Conservation (phyloP, 1,284 basidiomycete species). For the Ganoderma lingzhi region DNA sequence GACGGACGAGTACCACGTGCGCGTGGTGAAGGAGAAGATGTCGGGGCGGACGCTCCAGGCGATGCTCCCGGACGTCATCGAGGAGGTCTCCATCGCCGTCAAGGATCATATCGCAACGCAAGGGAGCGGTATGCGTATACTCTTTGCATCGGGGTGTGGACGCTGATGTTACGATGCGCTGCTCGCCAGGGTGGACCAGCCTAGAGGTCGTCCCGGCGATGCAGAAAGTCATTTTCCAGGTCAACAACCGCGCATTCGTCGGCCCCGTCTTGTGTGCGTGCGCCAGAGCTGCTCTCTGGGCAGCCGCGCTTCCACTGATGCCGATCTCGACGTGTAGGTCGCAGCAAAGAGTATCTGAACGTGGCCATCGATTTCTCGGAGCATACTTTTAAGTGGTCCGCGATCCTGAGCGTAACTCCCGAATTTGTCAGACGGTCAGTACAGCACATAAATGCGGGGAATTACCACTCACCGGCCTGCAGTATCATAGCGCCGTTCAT, state of each 20-base stretch:
- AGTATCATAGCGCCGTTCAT: neutral
- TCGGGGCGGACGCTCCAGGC: slow-evolving; percentile 30
- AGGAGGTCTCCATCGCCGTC: slow-evolving; percentile 37
- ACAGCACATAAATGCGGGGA: no score
- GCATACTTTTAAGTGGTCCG: no score
- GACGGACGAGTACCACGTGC: slow-evolving; percentile 38
- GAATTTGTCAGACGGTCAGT: no score
- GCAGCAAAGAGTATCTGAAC: no score
- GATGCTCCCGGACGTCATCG: slow-evolving; percentile 36
- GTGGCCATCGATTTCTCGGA: no score
- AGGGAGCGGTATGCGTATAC: slow-evolving; percentile 5
- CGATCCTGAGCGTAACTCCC: no score
- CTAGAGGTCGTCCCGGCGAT: slow-evolving; percentile 11
- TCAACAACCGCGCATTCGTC: slow-evolving; percentile 55
- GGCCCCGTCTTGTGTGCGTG: slow-evolving; percentile 48
- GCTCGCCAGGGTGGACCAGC: slow-evolving; percentile 14
- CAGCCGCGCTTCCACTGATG: no score
- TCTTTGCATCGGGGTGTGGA: no score
- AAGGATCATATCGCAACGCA: slow-evolving; percentile 28
- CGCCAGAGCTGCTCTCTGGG: neutral
- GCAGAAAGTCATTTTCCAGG: slow-evolving; percentile 20
- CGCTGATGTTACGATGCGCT: neutral
- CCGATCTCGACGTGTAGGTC: no score
- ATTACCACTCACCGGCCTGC: neutral
- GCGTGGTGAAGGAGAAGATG: slow-evolving; percentile 35